A percentile compares a stretch with the other conserved stretches of the same genome.
Evolutionary conservation across 441 rosid species (phyloP).

Genomic region (Biscutella laevigata): DNA sequence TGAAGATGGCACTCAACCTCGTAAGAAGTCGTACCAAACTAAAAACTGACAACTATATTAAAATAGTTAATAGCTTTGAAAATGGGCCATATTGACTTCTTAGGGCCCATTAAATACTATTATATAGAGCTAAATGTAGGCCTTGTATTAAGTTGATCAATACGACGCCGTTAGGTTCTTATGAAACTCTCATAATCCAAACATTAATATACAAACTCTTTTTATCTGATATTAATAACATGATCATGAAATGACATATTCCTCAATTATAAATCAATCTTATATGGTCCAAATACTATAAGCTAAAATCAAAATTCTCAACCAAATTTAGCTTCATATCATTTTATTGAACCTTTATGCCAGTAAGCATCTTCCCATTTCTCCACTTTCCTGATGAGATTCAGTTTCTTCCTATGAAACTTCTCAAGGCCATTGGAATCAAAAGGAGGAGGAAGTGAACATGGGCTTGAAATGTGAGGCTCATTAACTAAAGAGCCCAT

Average conservation of each 20-base stretch:
- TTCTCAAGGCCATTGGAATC: slow-evolving; percentile 29
- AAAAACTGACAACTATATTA: neutral
- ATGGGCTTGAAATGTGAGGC: slow-evolving; percentile 38
- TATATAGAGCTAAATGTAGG: neutral
- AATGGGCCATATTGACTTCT: neutral
- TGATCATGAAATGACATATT: neutral
- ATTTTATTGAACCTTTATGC: slow-evolving; percentile 20
- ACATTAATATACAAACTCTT: no score
- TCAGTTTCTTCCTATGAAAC: slow-evolving; percentile 35
- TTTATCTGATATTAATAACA: no score
- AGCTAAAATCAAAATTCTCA: neutral
- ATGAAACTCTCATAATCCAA: no score
- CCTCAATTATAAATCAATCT: neutral
- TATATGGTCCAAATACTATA: neutral
- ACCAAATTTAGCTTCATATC: neutral
- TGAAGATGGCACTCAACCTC: slow-evolving; percentile 5
- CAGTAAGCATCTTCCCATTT: slow-evolving; percentile 51
- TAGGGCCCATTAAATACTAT: neutral
- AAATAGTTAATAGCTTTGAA: neutral
- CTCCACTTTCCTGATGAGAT: slow-evolving; percentile 38
- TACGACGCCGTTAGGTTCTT: neutral
- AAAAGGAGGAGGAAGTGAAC: slow-evolving; percentile 53
- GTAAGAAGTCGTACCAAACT: neutral
- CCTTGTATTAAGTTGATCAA: neutral
- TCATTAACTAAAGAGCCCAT: slow-evolving; percentile 42